These are phyloP conservation scores for Salix suchowensis DNA, from an alignment of 345 rosid genomes.

Conservation along the genomic window DNA sequence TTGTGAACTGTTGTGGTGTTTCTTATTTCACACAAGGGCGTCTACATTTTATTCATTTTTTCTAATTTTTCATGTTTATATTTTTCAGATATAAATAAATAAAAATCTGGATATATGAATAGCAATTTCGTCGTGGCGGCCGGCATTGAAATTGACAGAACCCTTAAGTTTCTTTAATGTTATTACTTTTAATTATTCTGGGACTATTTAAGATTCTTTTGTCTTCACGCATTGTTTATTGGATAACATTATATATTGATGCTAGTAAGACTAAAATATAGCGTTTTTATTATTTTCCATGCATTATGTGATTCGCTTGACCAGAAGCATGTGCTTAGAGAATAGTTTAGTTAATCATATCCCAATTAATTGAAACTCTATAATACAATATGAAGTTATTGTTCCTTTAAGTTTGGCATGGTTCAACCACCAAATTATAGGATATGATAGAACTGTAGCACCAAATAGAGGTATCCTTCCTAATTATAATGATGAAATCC, in stretches of 20 bases:
- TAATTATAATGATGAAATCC: neutral
- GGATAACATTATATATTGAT: neutral
- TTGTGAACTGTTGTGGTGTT: neutral
- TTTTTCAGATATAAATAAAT: too few relatives aligned
- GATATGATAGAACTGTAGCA: neutral
- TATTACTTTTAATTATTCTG: neutral
- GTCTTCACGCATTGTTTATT: neutral
- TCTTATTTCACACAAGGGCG: neutral
- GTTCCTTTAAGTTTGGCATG: conserved; percentile 1
- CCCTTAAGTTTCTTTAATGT: too few relatives aligned
- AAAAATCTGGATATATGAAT: too few relatives aligned
- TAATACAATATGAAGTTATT: neutral
- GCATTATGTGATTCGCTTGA: neutral
- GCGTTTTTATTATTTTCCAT: neutral
- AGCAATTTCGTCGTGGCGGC: too few relatives aligned
- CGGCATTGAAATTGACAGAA: neutral
- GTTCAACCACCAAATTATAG: conserved; percentile 7
- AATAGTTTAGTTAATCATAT: neutral
- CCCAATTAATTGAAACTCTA: neutral
- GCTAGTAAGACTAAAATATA: neutral
- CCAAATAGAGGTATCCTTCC: neutral
- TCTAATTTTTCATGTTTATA: too few relatives aligned
- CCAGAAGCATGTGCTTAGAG: neutral
- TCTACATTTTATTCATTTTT: too few relatives aligned
- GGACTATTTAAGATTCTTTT: neutral